Base-by-base conservation (phyloP, 139 green algal species). In the Dunaliella primolecta region DNA sequence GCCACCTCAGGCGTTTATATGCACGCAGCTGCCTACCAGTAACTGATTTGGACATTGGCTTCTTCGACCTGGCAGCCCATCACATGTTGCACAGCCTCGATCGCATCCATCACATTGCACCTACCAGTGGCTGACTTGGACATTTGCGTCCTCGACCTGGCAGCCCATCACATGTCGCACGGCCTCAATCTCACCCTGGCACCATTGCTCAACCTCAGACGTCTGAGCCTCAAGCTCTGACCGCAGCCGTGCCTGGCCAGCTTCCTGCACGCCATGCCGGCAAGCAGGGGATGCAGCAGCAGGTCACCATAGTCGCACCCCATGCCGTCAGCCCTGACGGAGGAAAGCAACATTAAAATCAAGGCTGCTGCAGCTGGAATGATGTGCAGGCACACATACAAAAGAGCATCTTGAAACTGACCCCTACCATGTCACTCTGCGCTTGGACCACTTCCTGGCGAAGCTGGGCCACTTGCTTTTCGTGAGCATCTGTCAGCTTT, bases 21-120 rank as follows among this genome's bases (percentile, higher is more conserved):
- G 56, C 56, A 72, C 23, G 20, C 56, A 72, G 3, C 29, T 64
- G 3, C 87, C 79, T 55, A 90, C 87, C 81, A 88, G 37, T 87
- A 70, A 3, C 33, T 7, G n/a, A 80, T 75, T 30, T 46, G 1
- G 29, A 70, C 77, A 23, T 87, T 36, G 7, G 64, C 83, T 20
- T 72, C 30, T 25, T 77, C 74, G 30, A 85, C 1, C 55, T 84
- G 32, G 38, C 37, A 37, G 32, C 37, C 34, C 2, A 57, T 27
- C 33, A 57, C 36, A 25, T 84, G 79, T 25, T 37, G 29, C 37
- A 83, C 79, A 36, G 79, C 79, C 79, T 83, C 79, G 7, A 83
- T 35, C 79, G 56, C 56, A 72, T 23, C 20, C 20, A 72, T n/a
- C 56, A 20, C 23, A 72, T 20, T 27, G 36, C 34, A 11, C 87